phyloP scores from a whole-genome alignment of 139 green algal species.

The Microglena sp. region DNA sequence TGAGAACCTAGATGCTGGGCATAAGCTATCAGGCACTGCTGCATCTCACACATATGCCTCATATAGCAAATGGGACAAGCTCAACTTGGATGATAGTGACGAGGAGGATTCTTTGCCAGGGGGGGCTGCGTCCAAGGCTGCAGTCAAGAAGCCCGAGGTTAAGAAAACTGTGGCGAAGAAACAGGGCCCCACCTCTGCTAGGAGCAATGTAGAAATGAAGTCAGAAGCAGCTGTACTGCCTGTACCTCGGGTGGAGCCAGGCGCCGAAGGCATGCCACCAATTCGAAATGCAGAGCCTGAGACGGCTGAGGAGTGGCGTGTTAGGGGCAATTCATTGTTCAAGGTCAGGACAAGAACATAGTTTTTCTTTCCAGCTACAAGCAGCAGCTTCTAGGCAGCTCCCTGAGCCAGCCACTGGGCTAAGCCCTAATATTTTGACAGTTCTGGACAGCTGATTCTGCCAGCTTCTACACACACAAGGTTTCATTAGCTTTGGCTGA shows the following conservation, averaged over 20 bases:
- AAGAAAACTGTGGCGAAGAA: too few species aligned
- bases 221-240: background rate
- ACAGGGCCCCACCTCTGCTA: too few species aligned
- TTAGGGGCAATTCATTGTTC: slow-evolving; percentile 61
- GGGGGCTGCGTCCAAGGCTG: too few species aligned
- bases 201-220: background rate
- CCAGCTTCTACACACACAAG: too few species aligned
- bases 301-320: slow-evolving; percentile 41
- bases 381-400: too few species aligned
- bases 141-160: slow-evolving; percentile 1
- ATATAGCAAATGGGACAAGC: slow-evolving; percentile 60
- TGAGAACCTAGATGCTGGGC: background rate
- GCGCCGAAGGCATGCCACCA: slow-evolving; percentile 7
- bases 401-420: too few species aligned
- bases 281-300: slow-evolving; percentile 17
- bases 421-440: too few species aligned
- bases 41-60: slow-evolving; percentile 57
- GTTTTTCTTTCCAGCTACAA: too few species aligned
- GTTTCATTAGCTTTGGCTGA: too few species aligned
- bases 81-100: slow-evolving; percentile 53
- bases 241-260: background rate
- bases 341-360: too few species aligned
- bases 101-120: slow-evolving; percentile 23
- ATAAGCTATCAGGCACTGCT: slow-evolving; percentile 4
- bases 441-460: too few species aligned